phyloP scores from a whole-genome alignment of 768 basidiomycete species.

The Termitomyces heimii region DNA sequence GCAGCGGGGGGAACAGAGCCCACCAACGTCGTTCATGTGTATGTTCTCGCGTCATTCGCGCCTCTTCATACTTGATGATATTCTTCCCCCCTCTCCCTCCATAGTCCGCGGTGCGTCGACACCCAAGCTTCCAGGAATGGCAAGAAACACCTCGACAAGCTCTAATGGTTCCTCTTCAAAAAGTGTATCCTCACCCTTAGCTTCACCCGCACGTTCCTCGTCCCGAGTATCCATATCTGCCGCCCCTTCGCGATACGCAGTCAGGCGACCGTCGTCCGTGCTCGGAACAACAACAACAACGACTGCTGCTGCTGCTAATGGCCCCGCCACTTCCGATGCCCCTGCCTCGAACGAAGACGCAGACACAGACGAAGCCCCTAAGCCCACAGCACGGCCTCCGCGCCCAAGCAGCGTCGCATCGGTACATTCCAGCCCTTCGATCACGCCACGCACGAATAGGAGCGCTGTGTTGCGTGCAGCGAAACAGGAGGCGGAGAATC shows the following conservation, averaged over 20 bases:
- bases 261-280: slow-evolving; percentile 13
- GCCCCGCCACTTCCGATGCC: not conserved
- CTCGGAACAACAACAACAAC: slow-evolving; percentile 33
- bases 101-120: slow-evolving; percentile 43
- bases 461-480: slow-evolving; percentile 67
- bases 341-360: not conserved
- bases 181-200: not conserved
- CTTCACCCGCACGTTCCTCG: slow-evolving; percentile 8
- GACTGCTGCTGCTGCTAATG: slow-evolving; percentile 13
- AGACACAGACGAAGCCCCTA: not conserved
- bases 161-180: slow-evolving; percentile 17
- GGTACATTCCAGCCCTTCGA: slow-evolving; percentile 41
- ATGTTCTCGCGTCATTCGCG: slow-evolving; percentile 21
- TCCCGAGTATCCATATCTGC: slow-evolving; percentile 26
- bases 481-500: slow-evolving; percentile 55
- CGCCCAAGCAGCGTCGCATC: slow-evolving; percentile 50
- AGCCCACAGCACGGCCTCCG: slow-evolving; percentile 21
- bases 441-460: slow-evolving; percentile 66
- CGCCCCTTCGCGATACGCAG: slow-evolving; percentile 10
- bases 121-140: slow-evolving; percentile 36
- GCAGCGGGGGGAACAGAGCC: slow-evolving; percentile 51
- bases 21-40: slow-evolving; percentile 71
- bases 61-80: not conserved
- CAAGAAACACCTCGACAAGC: slow-evolving; percentile 37
- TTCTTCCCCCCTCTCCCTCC: too few species aligned